Base-by-base conservation (phyloP, 352 stramenopile species). In the Pythium phragmiticola region DNA sequence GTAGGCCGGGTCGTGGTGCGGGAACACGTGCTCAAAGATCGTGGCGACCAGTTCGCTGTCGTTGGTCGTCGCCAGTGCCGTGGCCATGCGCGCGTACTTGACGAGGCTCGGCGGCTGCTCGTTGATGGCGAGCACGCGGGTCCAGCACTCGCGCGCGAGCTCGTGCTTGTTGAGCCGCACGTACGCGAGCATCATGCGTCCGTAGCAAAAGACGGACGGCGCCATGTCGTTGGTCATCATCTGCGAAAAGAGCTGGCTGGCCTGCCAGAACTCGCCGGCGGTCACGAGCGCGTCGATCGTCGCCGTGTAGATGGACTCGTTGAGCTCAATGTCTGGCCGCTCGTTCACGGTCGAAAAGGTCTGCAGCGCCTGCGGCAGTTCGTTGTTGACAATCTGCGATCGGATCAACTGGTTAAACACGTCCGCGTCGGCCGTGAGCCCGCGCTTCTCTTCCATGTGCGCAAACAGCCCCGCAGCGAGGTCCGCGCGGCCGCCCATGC, bases 381-480 rank as follows among this genome's bases (percentile, higher is more conserved):
- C 60, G 43, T 67, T 55, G 55, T 91, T 89, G 5, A 93, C 68
- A 33, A 92, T 82, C 68, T 94, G 86, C n/a, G 82, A 61, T 7
- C 86, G 86, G 36, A 94, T 90, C 11, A 93, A 65, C 54, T 93
- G 84, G 51, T 72, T 89, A 59, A 90, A 91, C 7, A 74, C 71
- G 13, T 78, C 41, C 13, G 68, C 64, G 60, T 84, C 68, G n/a
- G 77, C 77, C 39, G 45, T 12, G 6, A 90, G n/a, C n/a, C 74
- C 68, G 12, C 63, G 66, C 8, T 71, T 72, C 39, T 88, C 74
- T 55, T 92, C 78, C 83, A 94, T 89, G 55, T 77, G 63, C 33
- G 74, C 72, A 52, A 92, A 88, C 28, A 92, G 45, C 33, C 74
- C 64, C 48, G 87, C 74, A 0, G 82, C 77, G 30, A 78, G 63